Evolutionary conservation across 495 filamentous ascomycete species (phyloP).

Genomic region (Penicillium lagena): DNA sequence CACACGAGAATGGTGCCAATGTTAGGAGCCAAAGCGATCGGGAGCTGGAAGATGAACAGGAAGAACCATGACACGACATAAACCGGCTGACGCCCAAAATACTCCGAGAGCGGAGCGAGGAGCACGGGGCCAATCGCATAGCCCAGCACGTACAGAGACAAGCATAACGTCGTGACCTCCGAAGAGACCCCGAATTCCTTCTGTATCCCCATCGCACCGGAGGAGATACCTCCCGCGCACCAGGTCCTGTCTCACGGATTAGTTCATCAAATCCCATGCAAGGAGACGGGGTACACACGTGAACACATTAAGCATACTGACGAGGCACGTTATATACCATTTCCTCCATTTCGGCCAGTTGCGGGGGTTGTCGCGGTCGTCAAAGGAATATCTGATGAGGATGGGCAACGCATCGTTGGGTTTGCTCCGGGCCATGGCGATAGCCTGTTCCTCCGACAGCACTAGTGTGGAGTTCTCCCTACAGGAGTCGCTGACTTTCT

Average conservation of each 20-base stretch:
- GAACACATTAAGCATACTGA: slow-evolving; percentile 37
- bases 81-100: slow-evolving; percentile 55
- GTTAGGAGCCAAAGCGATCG: slow-evolving; percentile 49
- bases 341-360: slow-evolving; percentile 41
- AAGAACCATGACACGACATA: slow-evolving; percentile 52
- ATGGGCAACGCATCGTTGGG: slow-evolving; percentile 23
- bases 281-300: slow-evolving; percentile 16
- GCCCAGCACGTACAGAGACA: slow-evolving; percentile 51
- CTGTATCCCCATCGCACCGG: slow-evolving; percentile 28
- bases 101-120: slow-evolving; percentile 57
- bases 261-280: too few species aligned
- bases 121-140: slow-evolving; percentile 49
- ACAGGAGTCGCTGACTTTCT: slow-evolving; percentile 9
- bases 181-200: slow-evolving; percentile 32
- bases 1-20: slow-evolving; percentile 48
- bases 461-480: slow-evolving; percentile 8
- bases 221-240: slow-evolving; percentile 39
- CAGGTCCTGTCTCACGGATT: slow-evolving; percentile 17
- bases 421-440: slow-evolving; percentile 16
- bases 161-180: slow-evolving; percentile 37
- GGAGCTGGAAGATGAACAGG: slow-evolving; percentile 55
- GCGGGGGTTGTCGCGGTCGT: slow-evolving; percentile 38
- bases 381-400: slow-evolving; percentile 26
- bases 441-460: slow-evolving; percentile 21
- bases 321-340: slow-evolving; percentile 38